phyloP scores from a whole-genome alignment of 768 basidiomycete species.

The Sarcodon aspratus region DNA sequence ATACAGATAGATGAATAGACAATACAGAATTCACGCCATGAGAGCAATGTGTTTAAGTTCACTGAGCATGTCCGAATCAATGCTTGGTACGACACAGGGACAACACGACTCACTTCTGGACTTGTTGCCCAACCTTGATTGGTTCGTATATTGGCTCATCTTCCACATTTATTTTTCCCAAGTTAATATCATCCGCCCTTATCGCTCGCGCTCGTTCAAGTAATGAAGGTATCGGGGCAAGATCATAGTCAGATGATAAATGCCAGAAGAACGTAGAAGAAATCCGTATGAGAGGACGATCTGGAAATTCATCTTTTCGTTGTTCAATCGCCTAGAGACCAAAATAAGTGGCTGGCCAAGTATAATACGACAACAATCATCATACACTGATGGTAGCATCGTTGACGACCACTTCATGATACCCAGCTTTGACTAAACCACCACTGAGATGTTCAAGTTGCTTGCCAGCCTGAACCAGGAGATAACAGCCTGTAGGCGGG shows the following conservation, averaged over 20 bases:
- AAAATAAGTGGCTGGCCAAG: neutral
- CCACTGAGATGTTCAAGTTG: constrained; percentile 84
- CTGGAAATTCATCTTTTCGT: constrained; percentile 45
- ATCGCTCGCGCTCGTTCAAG: constrained; percentile 33
- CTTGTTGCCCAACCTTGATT: constrained; percentile 87
- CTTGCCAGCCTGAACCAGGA: constrained; percentile 93
- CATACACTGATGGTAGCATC: constrained; percentile 61
- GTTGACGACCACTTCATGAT: constrained; percentile 91
- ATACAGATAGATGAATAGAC: no score
- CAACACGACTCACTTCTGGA: constrained; percentile 49
- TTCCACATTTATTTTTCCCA: constrained; percentile 25
- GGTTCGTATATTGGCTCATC: constrained; percentile 41
- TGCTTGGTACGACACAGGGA: neutral
- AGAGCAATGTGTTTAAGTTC: constrained; percentile 76
- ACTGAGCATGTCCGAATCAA: constrained; percentile 23
- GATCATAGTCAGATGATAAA: constrained; percentile 73
- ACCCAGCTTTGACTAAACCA: constrained; percentile 85
- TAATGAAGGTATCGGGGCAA: constrained; percentile 53
- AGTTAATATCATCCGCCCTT: constrained; percentile 26
- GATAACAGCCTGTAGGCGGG: constrained; percentile 64
- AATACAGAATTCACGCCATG: constrained; percentile 38
- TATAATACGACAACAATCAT: neutral
- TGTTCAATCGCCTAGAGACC: constrained; percentile 44
- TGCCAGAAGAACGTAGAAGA: constrained; percentile 98
- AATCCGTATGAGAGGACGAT: constrained; percentile 87